Evolutionary conservation across 192 early-diverging fungal species (phyloP).

Genomic region (Mortierella alpina): DNA sequence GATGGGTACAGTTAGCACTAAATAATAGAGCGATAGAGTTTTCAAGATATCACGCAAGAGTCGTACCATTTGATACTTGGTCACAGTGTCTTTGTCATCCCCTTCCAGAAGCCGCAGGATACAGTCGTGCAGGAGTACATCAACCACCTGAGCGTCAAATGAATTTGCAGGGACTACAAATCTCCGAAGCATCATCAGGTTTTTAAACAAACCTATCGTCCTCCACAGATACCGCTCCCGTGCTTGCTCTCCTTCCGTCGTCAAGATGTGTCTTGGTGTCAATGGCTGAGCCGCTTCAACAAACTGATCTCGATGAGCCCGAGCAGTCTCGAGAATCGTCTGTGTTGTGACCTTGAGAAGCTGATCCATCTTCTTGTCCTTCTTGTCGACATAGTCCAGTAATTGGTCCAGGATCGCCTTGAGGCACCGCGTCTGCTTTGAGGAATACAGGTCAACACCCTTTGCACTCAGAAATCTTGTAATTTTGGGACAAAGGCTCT

Average conservation of each 20-base stretch:
- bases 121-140: conserved; percentile 48
- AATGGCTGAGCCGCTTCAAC: conserved; percentile 40
- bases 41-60: background rate
- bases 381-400: conserved; percentile 50
- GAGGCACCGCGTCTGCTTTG: conserved; percentile 32
- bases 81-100: conserved; percentile 40
- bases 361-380: conserved; percentile 47
- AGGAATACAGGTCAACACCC: conserved; percentile 43
- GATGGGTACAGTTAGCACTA: background rate
- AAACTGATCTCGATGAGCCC: conserved; percentile 39
- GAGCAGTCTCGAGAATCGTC: conserved; percentile 22
- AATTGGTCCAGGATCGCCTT: conserved; percentile 41
- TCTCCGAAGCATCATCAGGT: conserved; percentile 40
- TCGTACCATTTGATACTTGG: conserved; percentile 48
- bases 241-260: conserved; percentile 13
- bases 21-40: background rate
- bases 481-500: conserved; percentile 43
- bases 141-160: conserved; percentile 31
- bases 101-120: conserved; percentile 46
- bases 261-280: conserved; percentile 41
- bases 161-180: conserved; percentile 23
- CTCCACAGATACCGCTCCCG: conserved; percentile 42
- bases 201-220: conserved; percentile 41
- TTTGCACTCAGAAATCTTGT: conserved; percentile 28
- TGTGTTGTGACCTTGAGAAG: conserved; percentile 25